Percentiles rank a stretch among this genome's conserved stretches.
Conservation (phyloP, 345 rosid genomes). For the Dipteronia sinensis region DNA sequence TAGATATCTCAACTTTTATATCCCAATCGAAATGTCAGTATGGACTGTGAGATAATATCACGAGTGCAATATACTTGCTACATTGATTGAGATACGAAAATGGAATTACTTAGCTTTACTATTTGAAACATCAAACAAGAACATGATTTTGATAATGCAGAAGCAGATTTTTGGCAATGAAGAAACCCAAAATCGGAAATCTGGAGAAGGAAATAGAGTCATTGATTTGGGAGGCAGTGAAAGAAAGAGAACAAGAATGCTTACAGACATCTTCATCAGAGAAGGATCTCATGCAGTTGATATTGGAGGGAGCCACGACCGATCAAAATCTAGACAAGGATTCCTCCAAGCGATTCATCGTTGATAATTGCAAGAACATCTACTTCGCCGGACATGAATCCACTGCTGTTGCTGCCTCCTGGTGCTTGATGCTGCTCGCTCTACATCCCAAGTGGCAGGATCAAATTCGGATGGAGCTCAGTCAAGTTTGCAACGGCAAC, state of each 20-base stretch:
- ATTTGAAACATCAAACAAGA: neutral
- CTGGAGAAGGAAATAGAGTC: constrained; percentile 63
- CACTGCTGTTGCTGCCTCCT: constrained; percentile 72
- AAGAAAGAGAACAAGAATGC: constrained; percentile 50
- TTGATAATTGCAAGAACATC: constrained; percentile 84
- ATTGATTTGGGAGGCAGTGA: constrained; percentile 72
- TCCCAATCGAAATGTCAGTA: neutral
- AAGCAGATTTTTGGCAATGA: constrained; percentile 39
- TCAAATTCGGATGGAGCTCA: constrained; percentile 54
- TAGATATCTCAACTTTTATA: too few species aligned
- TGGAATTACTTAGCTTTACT: too few species aligned
- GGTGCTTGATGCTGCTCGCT: constrained; percentile 88
- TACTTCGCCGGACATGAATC: constrained; percentile 87
- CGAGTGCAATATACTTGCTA: neutral
- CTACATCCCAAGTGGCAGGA: constrained; percentile 76
- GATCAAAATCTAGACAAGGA: constrained; percentile 34
- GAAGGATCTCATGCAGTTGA: constrained; percentile 68
- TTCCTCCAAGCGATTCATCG: constrained; percentile 58
- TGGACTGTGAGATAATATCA: neutral
- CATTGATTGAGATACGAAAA: neutral
- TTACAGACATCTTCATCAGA: constrained; percentile 30
- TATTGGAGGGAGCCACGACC: constrained; percentile 63
- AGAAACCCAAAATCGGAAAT: constrained; percentile 39
- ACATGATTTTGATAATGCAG: constrained; percentile 11
- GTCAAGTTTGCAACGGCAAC: constrained; percentile 40